Conservation (phyloP, 1,284 basidiomycete genomes). For the Thelephora terrestris region DNA sequence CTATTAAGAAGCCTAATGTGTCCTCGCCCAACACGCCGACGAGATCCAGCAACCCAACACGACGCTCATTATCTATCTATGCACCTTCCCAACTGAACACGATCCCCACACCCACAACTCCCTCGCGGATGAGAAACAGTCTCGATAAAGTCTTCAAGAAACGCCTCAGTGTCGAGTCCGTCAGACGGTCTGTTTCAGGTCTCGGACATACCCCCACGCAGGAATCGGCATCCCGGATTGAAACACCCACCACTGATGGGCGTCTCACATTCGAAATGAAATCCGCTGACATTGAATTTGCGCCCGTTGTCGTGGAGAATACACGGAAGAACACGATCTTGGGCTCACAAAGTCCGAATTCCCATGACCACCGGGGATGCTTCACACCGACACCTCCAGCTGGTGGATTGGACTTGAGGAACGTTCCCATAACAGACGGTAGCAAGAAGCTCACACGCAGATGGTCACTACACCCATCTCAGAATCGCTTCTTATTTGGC, state of each 20-base stretch:
- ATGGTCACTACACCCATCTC: conserved; percentile 55
- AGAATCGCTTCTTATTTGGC: conserved; percentile 64
- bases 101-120: neutral
- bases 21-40: conserved; percentile 16
- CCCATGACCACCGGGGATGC: neutral
- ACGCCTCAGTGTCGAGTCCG: conserved; percentile 47
- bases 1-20: conserved; percentile 13
- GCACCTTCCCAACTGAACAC: conserved; percentile 3
- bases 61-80: no score
- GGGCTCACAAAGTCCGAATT: no score
- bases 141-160: conserved; percentile 45
- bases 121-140: conserved; percentile 36
- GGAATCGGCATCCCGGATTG: conserved; percentile 6
- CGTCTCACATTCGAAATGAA: neutral
- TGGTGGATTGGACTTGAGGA: conserved; percentile 20
- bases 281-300: neutral
- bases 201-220: neutral
- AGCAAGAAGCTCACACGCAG: conserved; percentile 35
- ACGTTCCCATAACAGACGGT: conserved; percentile 35
- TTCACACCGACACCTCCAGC: conserved; percentile 28
- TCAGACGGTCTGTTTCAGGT: conserved; percentile 14
- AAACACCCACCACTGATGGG: conserved; percentile 1
- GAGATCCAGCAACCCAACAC: neutral
- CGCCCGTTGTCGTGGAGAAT: neutral
- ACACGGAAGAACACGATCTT: neutral